Base-by-base conservation (phyloP, 345 rosid genomes). In the Hevea brasiliensis region DNA sequence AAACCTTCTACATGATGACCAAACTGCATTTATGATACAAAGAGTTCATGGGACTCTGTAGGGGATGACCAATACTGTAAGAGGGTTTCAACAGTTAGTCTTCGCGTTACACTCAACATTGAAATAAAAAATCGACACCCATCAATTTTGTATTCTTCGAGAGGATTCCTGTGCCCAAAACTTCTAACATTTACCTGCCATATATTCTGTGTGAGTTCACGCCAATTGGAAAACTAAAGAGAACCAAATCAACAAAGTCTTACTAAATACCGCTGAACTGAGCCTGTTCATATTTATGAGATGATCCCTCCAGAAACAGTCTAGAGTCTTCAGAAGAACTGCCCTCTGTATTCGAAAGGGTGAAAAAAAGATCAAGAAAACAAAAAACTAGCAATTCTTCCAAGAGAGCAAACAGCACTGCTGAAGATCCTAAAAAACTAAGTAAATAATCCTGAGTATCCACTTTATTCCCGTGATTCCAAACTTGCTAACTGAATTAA, bases 161-260 rank as follows among this genome's bases (percentile, higher is more conserved):
- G 98, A 80, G 98, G 98, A 84, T 94, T 92, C 72, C 98, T 87
- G 81, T 92, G 97, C 55, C 96, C 98, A 73, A 94, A 94, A 82
- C 98, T 90, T 86, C 98, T 80, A 6, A 92, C 96, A 65, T 92
- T 90, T 58, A 94, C 97, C 98, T 94, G 81, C 71, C 29, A 81
- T 54, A 71, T 27, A 47, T 68, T 63, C 66, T 14, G 27, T 60
- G 71, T 77, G 60, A 82, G 74, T 59, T 74, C 65, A 44, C 63
- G 63, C 75, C 66, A 24, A 40, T 17, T 41, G 24, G 55, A 80
- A 48, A 23, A 48, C 24, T 1, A 51, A 67, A 71, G n/a, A 57
- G 56, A 60, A 41, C 29, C 3, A 54, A 66, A 51, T 67, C 48
- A 44, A 53, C 51, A 50, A 73, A 61, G 63, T 73, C 32, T 61